Percentiles rank a stretch among this genome's conserved stretches.
phyloP scores from a whole-genome alignment of 176 grass and related monocot genomes.

The Triticum urartu region DNA sequence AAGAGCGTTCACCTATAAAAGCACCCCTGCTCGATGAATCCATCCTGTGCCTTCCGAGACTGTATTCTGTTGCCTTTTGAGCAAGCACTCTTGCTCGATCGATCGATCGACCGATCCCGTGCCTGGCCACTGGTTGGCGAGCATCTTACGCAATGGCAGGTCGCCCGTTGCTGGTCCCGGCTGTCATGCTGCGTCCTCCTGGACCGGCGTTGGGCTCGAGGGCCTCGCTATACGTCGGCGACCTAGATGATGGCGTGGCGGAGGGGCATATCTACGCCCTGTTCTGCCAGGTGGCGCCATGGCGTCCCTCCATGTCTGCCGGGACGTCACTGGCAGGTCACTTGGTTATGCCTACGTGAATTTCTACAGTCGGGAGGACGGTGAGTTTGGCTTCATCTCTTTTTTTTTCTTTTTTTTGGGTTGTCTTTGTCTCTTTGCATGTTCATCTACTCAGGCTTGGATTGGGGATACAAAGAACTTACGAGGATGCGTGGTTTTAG shows the following conservation, averaged over 20 bases:
- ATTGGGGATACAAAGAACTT: too few relatives aligned
- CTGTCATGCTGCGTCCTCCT: neutral
- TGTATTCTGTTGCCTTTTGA: too few relatives aligned
- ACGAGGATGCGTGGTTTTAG: too few relatives aligned
- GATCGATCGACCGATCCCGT: too few relatives aligned
- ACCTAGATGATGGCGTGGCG: neutral
- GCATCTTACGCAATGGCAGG: neutral
- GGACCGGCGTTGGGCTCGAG: neutral
- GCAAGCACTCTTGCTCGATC: too few relatives aligned
- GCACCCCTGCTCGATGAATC: too few relatives aligned
- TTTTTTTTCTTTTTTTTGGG: too few relatives aligned
- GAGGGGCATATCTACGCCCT: neutral
- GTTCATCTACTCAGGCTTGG: too few relatives aligned
- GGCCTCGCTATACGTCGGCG: neutral
- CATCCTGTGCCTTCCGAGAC: too few relatives aligned
- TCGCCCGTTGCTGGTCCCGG: neutral
- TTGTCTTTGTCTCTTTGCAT: neutral
- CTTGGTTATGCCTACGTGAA: slow-evolving; percentile 35
- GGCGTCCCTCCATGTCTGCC: neutral
- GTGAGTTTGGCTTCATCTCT: neutral
- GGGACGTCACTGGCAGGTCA: neutral
- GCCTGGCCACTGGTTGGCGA: neutral
- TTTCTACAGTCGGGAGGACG: slow-evolving; percentile 30
- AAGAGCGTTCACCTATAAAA: too few relatives aligned
- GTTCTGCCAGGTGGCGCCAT: neutral